Conservation (phyloP, 2,329 filamentous ascomycete species). For the Fusarium sp. region DNA sequence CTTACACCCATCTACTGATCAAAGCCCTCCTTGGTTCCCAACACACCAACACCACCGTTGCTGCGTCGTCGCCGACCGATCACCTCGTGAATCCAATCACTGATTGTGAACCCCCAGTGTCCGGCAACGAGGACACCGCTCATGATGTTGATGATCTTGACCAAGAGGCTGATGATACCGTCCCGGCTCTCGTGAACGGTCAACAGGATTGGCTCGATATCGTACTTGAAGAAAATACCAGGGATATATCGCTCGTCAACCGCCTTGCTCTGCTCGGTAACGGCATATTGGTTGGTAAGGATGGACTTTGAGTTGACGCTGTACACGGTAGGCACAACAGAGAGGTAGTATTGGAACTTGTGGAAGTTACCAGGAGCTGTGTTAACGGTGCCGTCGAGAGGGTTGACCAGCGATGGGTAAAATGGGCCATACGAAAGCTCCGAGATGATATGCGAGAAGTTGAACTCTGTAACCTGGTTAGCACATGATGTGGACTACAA, state of each 20-base stretch:
- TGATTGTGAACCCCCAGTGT: constrained; percentile 90
- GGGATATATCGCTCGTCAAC: constrained; percentile 79
- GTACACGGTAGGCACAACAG: constrained; percentile 94
- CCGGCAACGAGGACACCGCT: constrained; percentile 92
- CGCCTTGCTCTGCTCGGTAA: constrained; percentile 83
- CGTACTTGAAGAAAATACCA: constrained; percentile 98
- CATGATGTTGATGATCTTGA: constrained; percentile 90
- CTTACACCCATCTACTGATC: constrained; percentile 34
- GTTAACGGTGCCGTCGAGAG: constrained; percentile 90
- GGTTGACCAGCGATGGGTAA: constrained; percentile 93
- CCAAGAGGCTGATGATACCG: constrained; percentile 76
- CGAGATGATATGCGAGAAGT: constrained; percentile 96
- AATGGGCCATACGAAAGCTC: constrained; percentile 98
- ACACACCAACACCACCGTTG: constrained; percentile 59
- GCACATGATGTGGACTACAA: not conserved
- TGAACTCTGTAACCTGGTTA: constrained; percentile 73
- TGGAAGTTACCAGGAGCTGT: constrained; percentile 81
- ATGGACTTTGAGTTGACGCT: constrained; percentile 75
- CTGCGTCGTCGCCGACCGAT: constrained; percentile 60
- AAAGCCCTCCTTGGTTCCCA: constrained; percentile 59
- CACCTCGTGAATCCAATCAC: constrained; percentile 75
- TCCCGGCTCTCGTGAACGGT: constrained; percentile 85
- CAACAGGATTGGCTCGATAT: constrained; percentile 94
- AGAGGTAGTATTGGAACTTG: constrained; percentile 98
- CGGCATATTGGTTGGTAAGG: constrained; percentile 97